Percentiles rank a stretch among this genome's conserved stretches.
Conservation (phyloP, 176 grass and related monocot species). For the Saccharum spontaneum region DNA sequence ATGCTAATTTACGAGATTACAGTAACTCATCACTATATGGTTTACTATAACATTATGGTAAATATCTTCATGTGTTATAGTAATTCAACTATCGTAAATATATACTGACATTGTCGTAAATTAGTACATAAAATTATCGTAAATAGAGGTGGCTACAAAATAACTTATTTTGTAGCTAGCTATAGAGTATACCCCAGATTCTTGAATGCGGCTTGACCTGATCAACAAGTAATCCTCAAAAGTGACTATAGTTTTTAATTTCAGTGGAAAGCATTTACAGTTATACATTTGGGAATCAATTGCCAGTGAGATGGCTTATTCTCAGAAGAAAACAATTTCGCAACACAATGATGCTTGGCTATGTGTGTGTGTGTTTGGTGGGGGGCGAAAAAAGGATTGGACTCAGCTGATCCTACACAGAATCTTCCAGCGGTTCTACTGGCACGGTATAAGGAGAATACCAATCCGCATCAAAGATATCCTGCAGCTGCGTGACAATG, state of each 20-base stretch:
- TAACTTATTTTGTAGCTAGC: too few species aligned
- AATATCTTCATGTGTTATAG: too few species aligned
- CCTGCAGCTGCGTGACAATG: conserved; percentile 69
- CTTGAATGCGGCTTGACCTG: too few species aligned
- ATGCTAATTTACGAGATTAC: too few species aligned
- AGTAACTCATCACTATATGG: too few species aligned
- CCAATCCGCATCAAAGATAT: conserved; percentile 85
- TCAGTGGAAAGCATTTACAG: neutral
- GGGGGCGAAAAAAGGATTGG: neutral
- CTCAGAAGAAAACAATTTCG: neutral
- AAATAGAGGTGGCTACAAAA: too few species aligned
- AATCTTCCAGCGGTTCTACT: conserved; percentile 46
- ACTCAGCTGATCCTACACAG: neutral
- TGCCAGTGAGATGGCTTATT: neutral
- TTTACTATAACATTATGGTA: too few species aligned
- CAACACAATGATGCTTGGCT: neutral
- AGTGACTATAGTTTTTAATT: neutral
- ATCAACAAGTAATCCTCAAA: neutral
- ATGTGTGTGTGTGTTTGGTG: neutral
- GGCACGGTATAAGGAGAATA: conserved; percentile 66
- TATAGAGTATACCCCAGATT: too few species aligned
- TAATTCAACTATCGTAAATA: too few species aligned
- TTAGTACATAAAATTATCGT: too few species aligned
- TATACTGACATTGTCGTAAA: too few species aligned
- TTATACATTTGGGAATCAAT: neutral